These are phyloP conservation scores for Fusarium siculi DNA, from an alignment of 2,329 filamentous ascomycete species.

Conservation along the genomic window DNA sequence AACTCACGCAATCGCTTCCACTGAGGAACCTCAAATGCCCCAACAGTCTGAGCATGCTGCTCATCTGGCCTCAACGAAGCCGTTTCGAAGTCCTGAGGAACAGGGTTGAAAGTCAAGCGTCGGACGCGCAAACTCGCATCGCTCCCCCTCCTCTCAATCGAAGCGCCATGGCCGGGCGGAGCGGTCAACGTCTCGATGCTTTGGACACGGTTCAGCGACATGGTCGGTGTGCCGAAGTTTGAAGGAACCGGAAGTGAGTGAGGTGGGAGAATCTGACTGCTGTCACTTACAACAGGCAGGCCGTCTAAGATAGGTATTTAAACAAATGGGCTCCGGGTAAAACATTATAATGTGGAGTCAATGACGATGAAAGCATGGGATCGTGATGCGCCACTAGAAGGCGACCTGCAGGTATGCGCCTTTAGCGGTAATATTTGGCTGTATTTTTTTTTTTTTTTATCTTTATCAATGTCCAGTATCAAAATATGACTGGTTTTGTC, in stretches of 20 bases:
- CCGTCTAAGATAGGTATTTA: constrained; percentile 1
- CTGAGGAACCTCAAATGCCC: constrained; percentile 64
- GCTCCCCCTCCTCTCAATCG: constrained; percentile 51
- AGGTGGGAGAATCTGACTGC: background rate
- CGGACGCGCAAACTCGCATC: constrained; percentile 60
- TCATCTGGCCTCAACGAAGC: constrained; percentile 53
- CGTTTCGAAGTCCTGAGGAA: constrained; percentile 64
- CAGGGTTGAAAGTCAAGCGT: constrained; percentile 64
- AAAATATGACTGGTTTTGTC: constrained; percentile 25
- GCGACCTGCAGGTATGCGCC: constrained; percentile 18
- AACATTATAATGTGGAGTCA: constrained; percentile 10
- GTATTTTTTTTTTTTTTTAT: background rate
- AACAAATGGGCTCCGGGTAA: constrained; percentile 6
- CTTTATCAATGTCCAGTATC: background rate
- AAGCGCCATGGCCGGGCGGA: constrained; percentile 40
- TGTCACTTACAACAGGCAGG: background rate
- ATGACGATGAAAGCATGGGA: constrained; percentile 33
- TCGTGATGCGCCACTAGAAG: constrained; percentile 26
- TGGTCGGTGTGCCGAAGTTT: constrained; percentile 37
- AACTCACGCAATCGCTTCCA: constrained; percentile 64
- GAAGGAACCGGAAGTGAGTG: background rate
- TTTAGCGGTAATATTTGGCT: constrained; percentile 10
- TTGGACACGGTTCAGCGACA: constrained; percentile 64
- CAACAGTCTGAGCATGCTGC: constrained; percentile 55
- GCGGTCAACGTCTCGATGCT: constrained; percentile 62